Evolutionary conservation across 2,329 filamentous ascomycete genomes (phyloP).

Genomic region (Colletotrichum shisoi): DNA sequence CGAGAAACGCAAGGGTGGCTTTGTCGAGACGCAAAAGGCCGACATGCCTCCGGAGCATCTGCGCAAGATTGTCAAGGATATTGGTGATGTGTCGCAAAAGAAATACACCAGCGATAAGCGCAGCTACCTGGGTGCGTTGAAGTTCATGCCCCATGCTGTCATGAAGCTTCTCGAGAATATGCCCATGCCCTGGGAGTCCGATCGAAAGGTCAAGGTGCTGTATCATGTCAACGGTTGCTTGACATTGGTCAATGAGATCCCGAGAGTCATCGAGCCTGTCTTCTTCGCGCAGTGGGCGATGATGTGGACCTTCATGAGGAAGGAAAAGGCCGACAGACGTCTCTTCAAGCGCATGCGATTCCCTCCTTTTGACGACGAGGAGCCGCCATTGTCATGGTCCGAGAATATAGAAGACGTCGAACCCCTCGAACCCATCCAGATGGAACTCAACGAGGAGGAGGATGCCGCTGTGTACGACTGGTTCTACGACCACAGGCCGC

Average conservation of each 20-base stretch:
- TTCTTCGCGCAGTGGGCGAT: conserved; percentile 99
- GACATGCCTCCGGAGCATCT: conserved; percentile 99
- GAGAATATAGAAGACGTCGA: conserved; percentile 99
- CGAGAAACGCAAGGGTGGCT: conserved; percentile 95
- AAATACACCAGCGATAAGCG: conserved; percentile 99
- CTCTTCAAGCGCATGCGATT: conserved; percentile 99
- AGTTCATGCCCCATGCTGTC: conserved; percentile 99
- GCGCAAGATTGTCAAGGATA: conserved; percentile 97
- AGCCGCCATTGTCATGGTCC: conserved; percentile 95
- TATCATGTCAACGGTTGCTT: conserved; percentile 98
- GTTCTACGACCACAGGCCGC: conserved; percentile 94
- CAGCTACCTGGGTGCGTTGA: conserved; percentile 94
- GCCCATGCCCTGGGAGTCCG: conserved; percentile 99
- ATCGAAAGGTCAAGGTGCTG: conserved; percentile 93
- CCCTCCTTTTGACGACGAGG: conserved; percentile 97
- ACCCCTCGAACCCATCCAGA: conserved; percentile 95
- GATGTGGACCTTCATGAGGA: conserved; percentile 99
- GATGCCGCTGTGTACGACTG: conserved; percentile 92
- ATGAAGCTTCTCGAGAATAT: conserved; percentile 98
- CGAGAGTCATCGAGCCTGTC: conserved; percentile 94
- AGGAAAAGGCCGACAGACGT: conserved; percentile 94
- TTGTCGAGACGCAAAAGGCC: conserved; percentile 97
- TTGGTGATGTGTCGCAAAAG: conserved; percentile 98
- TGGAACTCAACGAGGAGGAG: conserved; percentile 95
- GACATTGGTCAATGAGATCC: conserved; percentile 95